These are phyloP conservation scores for Lipomyces yamanashiensis DNA, from an alignment of 805 yeast genomes.

Conservation along the genomic window DNA sequence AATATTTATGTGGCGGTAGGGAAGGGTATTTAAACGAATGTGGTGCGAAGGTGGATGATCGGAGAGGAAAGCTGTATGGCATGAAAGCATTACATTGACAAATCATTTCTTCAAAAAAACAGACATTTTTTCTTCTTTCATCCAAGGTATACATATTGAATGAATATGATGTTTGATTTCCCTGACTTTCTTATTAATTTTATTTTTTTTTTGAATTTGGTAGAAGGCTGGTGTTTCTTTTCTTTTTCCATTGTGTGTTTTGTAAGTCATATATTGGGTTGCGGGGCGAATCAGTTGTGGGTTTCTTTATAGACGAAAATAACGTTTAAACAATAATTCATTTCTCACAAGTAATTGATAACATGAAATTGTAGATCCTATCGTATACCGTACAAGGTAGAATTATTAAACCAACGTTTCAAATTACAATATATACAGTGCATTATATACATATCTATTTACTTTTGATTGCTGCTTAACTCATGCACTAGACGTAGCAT, in stretches of 20 bases:
- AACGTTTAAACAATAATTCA: conserved; percentile 7
- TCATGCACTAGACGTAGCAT: conserved; percentile 43
- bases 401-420: background rate
- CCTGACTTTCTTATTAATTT: conserved; percentile 15
- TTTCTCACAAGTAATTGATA: background rate
- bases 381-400: background rate
- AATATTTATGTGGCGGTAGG: conserved; percentile 8
- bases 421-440: background rate
- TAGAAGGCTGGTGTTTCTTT: conserved; percentile 30
- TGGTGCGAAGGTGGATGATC: conserved; percentile 14
- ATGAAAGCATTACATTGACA: conserved; percentile 17
- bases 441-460: background rate
- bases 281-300: conserved; percentile 36
- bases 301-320: conserved; percentile 33
- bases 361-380: background rate
- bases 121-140: conserved; percentile 12
- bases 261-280: conserved; percentile 36
- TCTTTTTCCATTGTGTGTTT: conserved; percentile 28
- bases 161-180: conserved; percentile 12
- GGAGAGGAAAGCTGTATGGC: background rate
- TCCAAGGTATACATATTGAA: conserved; percentile 19
- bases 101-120: conserved; percentile 2
- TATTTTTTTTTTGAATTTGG: conserved; percentile 14
- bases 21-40: conserved; percentile 9
- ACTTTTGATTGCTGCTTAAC: conserved; percentile 13